A percentile compares a stretch with the other conserved stretches of the same genome.
Evolutionary conservation across 2,329 filamentous ascomycete genomes (phyloP).

Genomic region (Fusarium subtropicale): DNA sequence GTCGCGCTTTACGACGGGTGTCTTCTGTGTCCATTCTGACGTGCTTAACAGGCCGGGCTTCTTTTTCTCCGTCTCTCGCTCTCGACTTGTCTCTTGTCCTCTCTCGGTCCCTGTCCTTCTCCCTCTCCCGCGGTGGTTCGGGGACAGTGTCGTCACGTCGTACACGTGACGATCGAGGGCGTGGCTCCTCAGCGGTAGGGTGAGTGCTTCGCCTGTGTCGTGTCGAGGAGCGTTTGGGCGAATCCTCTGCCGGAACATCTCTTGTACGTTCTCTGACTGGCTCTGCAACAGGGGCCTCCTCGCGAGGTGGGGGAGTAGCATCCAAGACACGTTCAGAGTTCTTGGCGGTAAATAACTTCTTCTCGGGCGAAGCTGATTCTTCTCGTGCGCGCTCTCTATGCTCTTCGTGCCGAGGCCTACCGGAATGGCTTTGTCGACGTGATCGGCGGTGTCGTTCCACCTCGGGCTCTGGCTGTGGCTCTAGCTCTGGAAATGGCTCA

Average conservation of each 20-base stretch:
- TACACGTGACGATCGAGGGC: slow-evolving; percentile 39
- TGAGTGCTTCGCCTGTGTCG: slow-evolving; percentile 36
- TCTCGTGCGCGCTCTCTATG: slow-evolving; percentile 48
- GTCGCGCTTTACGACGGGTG: slow-evolving; percentile 51
- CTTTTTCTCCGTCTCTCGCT: slow-evolving; percentile 15
- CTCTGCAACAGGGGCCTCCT: slow-evolving; percentile 39
- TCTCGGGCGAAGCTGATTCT: slow-evolving; percentile 46
- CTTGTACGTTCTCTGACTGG: slow-evolving; percentile 41
- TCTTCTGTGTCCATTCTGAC: slow-evolving; percentile 51
- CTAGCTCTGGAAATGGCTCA: neutral
- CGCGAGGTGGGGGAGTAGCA: slow-evolving; percentile 41
- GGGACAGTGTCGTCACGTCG: slow-evolving; percentile 32
- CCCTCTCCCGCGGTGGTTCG: slow-evolving; percentile 36
- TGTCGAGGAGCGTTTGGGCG: slow-evolving; percentile 48
- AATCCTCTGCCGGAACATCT: slow-evolving; percentile 44
- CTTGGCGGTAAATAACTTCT: slow-evolving; percentile 58
- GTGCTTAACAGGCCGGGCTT: slow-evolving; percentile 36
- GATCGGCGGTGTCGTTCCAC: slow-evolving; percentile 53
- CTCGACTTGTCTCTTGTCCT: slow-evolving; percentile 27
- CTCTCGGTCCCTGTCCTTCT: slow-evolving; percentile 24
- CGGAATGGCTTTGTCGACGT: slow-evolving; percentile 57
- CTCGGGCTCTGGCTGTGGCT: slow-evolving; percentile 21
- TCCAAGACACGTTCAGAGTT: slow-evolving; percentile 52
- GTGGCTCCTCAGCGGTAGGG: slow-evolving; percentile 39
- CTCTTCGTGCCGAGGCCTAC: slow-evolving; percentile 49